phyloP scores from a whole-genome alignment of 2,329 filamentous ascomycete species.

The Aspergillus sp. region DNA sequence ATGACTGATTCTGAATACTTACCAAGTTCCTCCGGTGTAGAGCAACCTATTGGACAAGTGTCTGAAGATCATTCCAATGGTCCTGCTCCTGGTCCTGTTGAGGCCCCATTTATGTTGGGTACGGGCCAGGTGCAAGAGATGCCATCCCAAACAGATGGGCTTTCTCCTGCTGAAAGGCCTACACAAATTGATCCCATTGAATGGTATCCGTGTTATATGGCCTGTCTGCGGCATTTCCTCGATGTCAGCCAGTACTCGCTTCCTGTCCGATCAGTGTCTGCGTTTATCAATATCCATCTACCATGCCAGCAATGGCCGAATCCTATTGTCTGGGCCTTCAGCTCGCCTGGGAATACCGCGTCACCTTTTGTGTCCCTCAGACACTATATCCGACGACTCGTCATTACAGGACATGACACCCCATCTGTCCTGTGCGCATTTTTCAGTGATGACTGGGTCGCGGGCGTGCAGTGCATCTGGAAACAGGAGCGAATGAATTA shows the following conservation, averaged over 20 bases:
- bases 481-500: slow-evolving; percentile 88
- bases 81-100: too few species aligned
- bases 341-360: too few species aligned
- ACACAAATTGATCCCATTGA: slow-evolving; percentile 60
- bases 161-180: slow-evolving; percentile 3
- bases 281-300: slow-evolving; percentile 83
- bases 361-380: slow-evolving; percentile 55
- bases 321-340: too few species aligned
- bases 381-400: slow-evolving; percentile 82
- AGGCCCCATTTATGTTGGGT: slow-evolving; percentile 4
- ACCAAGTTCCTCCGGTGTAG: too few species aligned
- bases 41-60: too few species aligned
- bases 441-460: slow-evolving; percentile 80
- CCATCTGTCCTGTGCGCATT: slow-evolving; percentile 64
- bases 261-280: slow-evolving; percentile 75
- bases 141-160: too few species aligned
- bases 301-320: slow-evolving; percentile 70
- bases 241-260: slow-evolving; percentile 75
- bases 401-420: slow-evolving; percentile 86
- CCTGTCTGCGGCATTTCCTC: slow-evolving; percentile 79
- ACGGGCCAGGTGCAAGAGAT: slow-evolving; percentile 8
- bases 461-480: slow-evolving; percentile 71
- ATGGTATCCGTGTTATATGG: slow-evolving; percentile 84
- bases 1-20: neutral
- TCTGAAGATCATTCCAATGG: slow-evolving; percentile 16